Evolutionary conservation across 2,329 filamentous ascomycete species (phyloP), one percentile per base, ranked within the genome.

Genomic region (Xylariaceae sp.): DNA sequence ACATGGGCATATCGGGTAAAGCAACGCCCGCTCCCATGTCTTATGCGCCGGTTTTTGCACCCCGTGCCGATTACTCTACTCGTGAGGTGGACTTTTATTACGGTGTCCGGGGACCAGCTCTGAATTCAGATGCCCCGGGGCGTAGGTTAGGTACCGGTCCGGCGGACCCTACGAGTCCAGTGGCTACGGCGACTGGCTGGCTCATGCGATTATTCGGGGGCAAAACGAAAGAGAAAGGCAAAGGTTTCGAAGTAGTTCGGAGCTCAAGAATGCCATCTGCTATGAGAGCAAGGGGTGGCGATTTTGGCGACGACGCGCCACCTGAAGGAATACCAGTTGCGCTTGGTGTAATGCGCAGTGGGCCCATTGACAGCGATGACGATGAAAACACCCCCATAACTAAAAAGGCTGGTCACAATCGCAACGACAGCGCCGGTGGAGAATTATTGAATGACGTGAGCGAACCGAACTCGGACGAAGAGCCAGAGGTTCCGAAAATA

Each of bases 1-100:
- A 73, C 6, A 65, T 68, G 2, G 71, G 76, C 50, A 70, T 73
- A 26, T 71, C 73, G 2, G 71, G 73, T 26, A 74, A 73, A 19
- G 70, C 70, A 9, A 78, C 78, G 2, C 75, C 77, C 26, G 56
- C 74, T 1, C 74, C 44, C 57, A 71, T 32, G 69, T 73, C 54
- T 70, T 79, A 67, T 46, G 63, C 65, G 52, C 68, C 68, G 6
- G 63, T 70, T 35, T 76, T 80, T 37, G 73, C 77, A 1, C 85
- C 83, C 27, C 79, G 84, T 46, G 86, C 88, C 1, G 92, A 99
- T 67, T 97, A 97, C 67, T 87, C 91, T 1, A 94, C 92, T 0
- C 86, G 94, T 53, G 94, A 99, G 71, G 90, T 95, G 0, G 94
- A 99, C 70, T 96, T 96, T 65, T 97, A 97, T 72, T 97, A 99